Evolutionary conservation across 2,329 filamentous ascomycete species (phyloP), one percentile per base, ranked within the genome.

Genomic region (Ceratocystis papillata): DNA sequence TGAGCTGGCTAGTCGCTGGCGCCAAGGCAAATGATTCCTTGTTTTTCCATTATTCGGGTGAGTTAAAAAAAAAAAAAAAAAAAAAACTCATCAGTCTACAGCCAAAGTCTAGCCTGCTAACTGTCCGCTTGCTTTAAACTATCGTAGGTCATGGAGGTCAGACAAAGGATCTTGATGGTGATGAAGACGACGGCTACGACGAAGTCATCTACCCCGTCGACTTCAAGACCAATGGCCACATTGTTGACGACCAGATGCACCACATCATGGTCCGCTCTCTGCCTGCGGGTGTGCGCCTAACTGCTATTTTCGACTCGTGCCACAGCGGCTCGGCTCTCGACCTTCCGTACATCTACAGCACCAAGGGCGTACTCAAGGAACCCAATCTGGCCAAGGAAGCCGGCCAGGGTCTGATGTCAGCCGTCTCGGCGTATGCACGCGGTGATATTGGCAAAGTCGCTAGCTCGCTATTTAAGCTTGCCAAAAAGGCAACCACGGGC

Each of bases 401-500:
- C 68, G 86, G 85, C 61, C 80, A 83, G 73, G 86, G 86, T 68
- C 77, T 88, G 69, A 78, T 88, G 69, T 80, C 83, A 68, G 80
- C 89, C 72, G 85, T 92, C 57, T 85, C 83, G 44, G 84, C 86
- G 8, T 93, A 93, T 75, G 86, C 87, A 67, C 84, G 86, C 70
- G 90, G 90, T 71, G 90, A 96, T 75, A 79, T 95, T 71, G 83
- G 86, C 69, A 83, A 88, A 70, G 89, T 94, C 77, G 83, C 89
- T 57, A 87, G 81, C 67, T 87, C 85, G 50, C 83, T 90, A 8
- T 83, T 90, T 75, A 83, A 84, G 62, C 82, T 96, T 72, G 83
- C 92, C 76, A 95, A 95, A 79, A 71, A 71, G 74, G 89, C 89
- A 33, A 87, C 88, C 17, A 81, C 78, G 66, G 89, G 89, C 71